Base-by-base conservation (phyloP, 306 rosid genomes). In the Astragalus membranaceus region DNA sequence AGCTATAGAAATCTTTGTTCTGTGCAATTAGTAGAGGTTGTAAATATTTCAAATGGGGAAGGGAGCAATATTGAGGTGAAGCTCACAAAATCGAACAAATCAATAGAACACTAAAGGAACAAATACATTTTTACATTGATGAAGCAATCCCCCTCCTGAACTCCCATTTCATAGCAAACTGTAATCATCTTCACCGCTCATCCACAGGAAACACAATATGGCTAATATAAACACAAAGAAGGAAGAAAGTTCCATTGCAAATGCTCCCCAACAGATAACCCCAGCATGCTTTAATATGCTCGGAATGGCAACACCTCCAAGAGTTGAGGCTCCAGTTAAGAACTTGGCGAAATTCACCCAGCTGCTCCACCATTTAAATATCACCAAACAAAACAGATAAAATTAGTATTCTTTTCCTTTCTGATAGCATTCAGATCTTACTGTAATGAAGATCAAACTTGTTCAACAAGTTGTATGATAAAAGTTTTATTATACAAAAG, bases 231-330 rank as follows among this genome's bases (percentile, higher is more conserved):
- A 88, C 70, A 92, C 73, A 33, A 86, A 82, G 78, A 86, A 86
- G 58, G 98, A 92, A 0, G 96, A 84, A 46, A 92, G 86, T 75
- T 80, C 95, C 98, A 92, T 81, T 48, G 85, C 85, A 78, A 92
- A 69, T 42, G 98, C 96, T 53, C 95, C 98, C 95, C 92, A 92
- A 39, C 98, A 73, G 0, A 92, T 92, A 42, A 87, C 88, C 41
- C 96, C 96, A 6, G 92, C 89, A 65, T 89, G 98, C 80, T 73
- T 87, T 58, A 92, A 78, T 78, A 92, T 88, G 56, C 78, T 73
- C 6, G 98, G 98, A 70, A 92, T 89, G 23, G 98, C 98, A 80
- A 92, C 79, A 73, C 98, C 89, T 80, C 98, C 98, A 10, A 89
- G 15, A 12, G 86, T 60, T 35, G 98, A 83, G 50, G 88, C 85